A percentile compares a stretch with the other conserved stretches of the same genome.
Evolutionary conservation across 1,284 basidiomycete species (phyloP).

Genomic region (Exobasidium cylindrosporum): DNA sequence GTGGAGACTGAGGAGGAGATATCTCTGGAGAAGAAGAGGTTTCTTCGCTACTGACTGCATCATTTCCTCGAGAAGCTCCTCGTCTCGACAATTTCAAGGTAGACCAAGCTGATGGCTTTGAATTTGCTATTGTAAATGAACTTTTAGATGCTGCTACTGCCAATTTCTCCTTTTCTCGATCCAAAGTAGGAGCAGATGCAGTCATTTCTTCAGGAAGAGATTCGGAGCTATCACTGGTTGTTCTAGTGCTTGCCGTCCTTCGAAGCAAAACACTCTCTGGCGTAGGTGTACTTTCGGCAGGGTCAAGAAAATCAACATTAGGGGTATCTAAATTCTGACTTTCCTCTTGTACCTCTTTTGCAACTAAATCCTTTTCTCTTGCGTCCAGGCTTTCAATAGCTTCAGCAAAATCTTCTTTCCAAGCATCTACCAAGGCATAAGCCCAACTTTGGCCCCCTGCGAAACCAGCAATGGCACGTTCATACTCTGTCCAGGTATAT

Average conservation of each 20-base stretch:
- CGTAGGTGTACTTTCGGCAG: background rate
- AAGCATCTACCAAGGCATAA: conserved; percentile 33
- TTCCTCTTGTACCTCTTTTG: background rate
- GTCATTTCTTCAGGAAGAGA: conserved; percentile 34
- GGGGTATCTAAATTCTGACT: background rate
- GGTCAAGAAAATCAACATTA: background rate
- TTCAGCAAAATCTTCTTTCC: conserved; percentile 21
- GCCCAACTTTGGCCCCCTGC: conserved; percentile 44
- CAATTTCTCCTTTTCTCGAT: conserved; percentile 9
- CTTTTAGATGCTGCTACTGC: background rate
- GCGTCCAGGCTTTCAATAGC: background rate
- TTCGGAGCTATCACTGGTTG: conserved; percentile 4
- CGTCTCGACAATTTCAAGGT: background rate
- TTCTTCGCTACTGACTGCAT: background rate
- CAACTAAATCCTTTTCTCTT: background rate
- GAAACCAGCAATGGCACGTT: conserved; percentile 47
- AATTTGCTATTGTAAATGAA: background rate
- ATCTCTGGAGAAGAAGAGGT: background rate
- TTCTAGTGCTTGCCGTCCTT: background rate
- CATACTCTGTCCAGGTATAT: conserved; percentile 48
- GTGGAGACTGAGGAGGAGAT: background rate
- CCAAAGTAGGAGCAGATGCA: conserved; percentile 39
- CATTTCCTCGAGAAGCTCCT: background rate
- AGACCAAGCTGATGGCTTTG: background rate
- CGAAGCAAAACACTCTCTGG: background rate